Base-by-base conservation (phyloP, 139 green algal species). In the Chlorella ohadii region DNA sequence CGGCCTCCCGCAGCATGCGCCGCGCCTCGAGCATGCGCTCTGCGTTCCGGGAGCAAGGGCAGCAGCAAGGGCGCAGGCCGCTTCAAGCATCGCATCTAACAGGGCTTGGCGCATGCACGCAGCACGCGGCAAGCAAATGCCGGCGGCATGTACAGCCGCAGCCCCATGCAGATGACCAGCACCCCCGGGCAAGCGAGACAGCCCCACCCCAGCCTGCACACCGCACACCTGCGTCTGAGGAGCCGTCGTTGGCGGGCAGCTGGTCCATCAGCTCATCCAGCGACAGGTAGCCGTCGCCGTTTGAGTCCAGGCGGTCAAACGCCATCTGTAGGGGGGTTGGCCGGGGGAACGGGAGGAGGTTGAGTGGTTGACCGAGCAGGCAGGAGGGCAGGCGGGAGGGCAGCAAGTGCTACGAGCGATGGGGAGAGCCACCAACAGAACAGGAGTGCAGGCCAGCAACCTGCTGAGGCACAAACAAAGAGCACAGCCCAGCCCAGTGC, bases 1-100 rank as follows among this genome's bases (percentile, higher is more conserved):
- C 95, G 0, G 94, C 93, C 85, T 98, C 95, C 2, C 95, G 88
- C 78, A 98, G 83, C 95, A 97, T 96, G 38, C 90, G 87, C 85
- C 93, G 92, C 17, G 95, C 95, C 88, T 95, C 87, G 17, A 91
- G 55, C 44, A 83, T 65, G 68, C 84, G 57, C 63, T 88, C 88
- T 84, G 84, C 84, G 56, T 19, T 31, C 13, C 3, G 31, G 7
- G 72, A 33, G 47, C 16, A 5, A 79, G 15, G 65, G 31, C n/a
- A n/a, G n/a, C n/a, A n/a, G n/a, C n/a, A n/a, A n/a, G n/a, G n/a
- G n/a, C n/a, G n/a, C n/a, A n/a, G n/a, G n/a, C n/a, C n/a, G n/a
- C n/a, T n/a, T n/a, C n/a, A n/a, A n/a, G n/a, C n/a, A n/a, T n/a
- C n/a, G n/a, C n/a, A n/a, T n/a, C n/a, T n/a, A n/a, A n/a, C n/a